Evolutionary conservation across 2,329 filamentous ascomycete species (phyloP).

Genomic region (Phyllosticta citriasiana): DNA sequence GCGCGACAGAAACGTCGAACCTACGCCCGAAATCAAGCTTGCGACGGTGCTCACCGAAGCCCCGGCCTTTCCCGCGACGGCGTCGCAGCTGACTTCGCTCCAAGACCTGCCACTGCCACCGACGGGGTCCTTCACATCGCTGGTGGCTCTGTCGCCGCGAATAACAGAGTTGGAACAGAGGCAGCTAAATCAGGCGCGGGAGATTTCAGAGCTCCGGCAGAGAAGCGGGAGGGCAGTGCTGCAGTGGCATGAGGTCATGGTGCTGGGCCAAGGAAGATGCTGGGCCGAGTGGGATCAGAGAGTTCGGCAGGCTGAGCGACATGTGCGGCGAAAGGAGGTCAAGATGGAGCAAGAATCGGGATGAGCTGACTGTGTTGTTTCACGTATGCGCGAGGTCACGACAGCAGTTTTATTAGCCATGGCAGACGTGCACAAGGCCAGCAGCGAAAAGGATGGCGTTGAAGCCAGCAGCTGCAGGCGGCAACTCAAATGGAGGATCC

Average conservation of each 20-base stretch:
- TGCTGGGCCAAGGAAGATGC: slow-evolving; percentile 57
- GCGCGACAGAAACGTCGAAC: neutral
- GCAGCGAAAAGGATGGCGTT: neutral
- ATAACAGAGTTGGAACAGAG: slow-evolving; percentile 52
- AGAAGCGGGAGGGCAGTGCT: slow-evolving; percentile 47
- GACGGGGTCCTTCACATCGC: slow-evolving; percentile 36
- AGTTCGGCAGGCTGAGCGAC: slow-evolving; percentile 54
- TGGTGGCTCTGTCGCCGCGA: slow-evolving; percentile 50
- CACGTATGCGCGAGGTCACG: neutral
- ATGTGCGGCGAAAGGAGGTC: slow-evolving; percentile 53
- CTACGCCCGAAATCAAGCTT: slow-evolving; percentile 15
- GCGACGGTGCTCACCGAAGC: slow-evolving; percentile 36
- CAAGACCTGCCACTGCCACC: slow-evolving; percentile 35
- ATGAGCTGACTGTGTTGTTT: neutral
- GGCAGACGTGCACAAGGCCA: neutral
- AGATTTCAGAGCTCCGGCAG: slow-evolving; percentile 53
- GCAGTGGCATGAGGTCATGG: slow-evolving; percentile 62
- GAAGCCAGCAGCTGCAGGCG: neutral
- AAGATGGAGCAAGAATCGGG: slow-evolving; percentile 45
- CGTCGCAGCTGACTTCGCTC: slow-evolving; percentile 35
- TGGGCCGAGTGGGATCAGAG: slow-evolving; percentile 64
- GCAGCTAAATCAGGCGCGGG: slow-evolving; percentile 51
- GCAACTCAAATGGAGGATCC: neutral
- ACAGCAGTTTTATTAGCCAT: neutral
- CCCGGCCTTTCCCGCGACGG: slow-evolving; percentile 30